These are phyloP conservation scores for Hypsizygus marmoreus DNA, from an alignment of 768 basidiomycete species.

Conservation along the genomic window DNA sequence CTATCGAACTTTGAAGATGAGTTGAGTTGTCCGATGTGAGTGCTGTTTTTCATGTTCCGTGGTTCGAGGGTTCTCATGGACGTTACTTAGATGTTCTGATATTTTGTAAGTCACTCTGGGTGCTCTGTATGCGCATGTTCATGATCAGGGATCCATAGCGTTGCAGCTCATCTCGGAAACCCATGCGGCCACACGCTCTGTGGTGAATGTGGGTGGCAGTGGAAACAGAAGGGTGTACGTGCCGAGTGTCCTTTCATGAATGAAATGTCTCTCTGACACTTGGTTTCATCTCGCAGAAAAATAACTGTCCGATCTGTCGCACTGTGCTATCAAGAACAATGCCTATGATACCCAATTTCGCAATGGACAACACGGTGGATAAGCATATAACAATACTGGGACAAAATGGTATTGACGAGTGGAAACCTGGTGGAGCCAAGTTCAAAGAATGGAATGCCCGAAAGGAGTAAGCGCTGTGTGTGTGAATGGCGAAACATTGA, in stretches of 20 bases:
- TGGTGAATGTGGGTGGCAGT: conserved; percentile 64
- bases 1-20: conserved; percentile 62
- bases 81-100: conserved; percentile 77
- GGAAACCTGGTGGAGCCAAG: conserved; percentile 50
- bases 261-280: conserved; percentile 3
- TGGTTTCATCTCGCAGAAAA: conserved; percentile 26
- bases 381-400: conserved; percentile 56
- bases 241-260: conserved; percentile 1
- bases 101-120: conserved; percentile 50
- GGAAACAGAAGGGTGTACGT: conserved; percentile 57
- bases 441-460: conserved; percentile 54
- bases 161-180: conserved; percentile 60
- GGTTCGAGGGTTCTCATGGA: too few relatives aligned
- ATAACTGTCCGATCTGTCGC: conserved; percentile 64
- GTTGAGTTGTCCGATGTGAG: conserved; percentile 73
- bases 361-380: conserved; percentile 60
- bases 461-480: conserved; percentile 47
- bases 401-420: conserved; percentile 48
- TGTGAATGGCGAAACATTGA: not conserved
- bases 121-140: not conserved
- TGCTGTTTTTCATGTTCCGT: conserved; percentile 19
- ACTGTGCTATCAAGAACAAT: conserved; percentile 35
- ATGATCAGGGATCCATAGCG: conserved; percentile 39
- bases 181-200: conserved; percentile 79
- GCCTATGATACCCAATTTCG: conserved; percentile 66